Evolutionary conservation across 495 filamentous ascomycete species (phyloP).

Genomic region (Penicillium manginii): DNA sequence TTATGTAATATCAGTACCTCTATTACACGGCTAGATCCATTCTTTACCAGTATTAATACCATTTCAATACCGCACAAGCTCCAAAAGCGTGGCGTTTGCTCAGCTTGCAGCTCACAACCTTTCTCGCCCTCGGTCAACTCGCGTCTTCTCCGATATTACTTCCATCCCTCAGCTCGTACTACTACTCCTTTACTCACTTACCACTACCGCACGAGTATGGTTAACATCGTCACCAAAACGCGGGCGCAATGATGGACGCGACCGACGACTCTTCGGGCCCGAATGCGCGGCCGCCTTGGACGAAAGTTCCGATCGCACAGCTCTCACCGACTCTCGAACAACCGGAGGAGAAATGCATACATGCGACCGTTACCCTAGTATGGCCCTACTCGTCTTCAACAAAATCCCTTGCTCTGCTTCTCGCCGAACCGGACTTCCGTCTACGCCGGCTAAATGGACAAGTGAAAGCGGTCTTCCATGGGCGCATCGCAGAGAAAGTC

Average conservation of each 20-base stretch:
- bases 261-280: conserved; percentile 30
- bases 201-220: not conserved
- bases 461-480: conserved; percentile 79
- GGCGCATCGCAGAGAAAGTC: conserved; percentile 69
- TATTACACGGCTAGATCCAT: not conserved
- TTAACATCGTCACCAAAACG: conserved; percentile 22
- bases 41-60: not conserved
- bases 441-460: conserved; percentile 79
- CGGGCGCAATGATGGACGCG: conserved; percentile 38
- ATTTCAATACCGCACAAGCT: not conserved
- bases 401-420: conserved; percentile 69
- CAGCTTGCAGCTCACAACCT: not conserved
- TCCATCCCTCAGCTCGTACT: not conserved
- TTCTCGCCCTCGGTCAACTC: not conserved
- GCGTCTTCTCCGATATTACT: not conserved
- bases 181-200: not conserved
- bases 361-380: conserved; percentile 76
- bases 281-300: conserved; percentile 28
- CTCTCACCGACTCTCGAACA: conserved; percentile 58
- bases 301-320: conserved; percentile 66
- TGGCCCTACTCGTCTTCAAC: conserved; percentile 89
- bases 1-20: not conserved
- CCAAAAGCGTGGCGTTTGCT: not conserved
- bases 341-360: conserved; percentile 44
- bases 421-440: conserved; percentile 86